Evolutionary conservation across 2,329 filamentous ascomycete genomes (phyloP), one percentile per base, ranked within the genome.

Genomic region (Apiospora malaysiana): DNA sequence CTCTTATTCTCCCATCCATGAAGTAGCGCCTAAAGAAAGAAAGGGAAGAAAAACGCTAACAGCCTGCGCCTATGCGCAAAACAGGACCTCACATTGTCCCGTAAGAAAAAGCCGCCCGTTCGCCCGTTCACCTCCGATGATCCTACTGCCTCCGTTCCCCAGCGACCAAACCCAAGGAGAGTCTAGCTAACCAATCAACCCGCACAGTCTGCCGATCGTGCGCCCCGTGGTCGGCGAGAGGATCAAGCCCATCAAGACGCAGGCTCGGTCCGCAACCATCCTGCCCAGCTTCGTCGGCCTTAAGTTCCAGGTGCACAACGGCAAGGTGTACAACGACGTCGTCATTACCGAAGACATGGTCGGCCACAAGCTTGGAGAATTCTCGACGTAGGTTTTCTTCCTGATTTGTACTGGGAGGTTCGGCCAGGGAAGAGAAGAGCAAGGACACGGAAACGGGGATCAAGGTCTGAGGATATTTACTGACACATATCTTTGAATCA

Each of bases 261-360:
- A 95, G 81, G 94, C 94, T 47, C 93, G 95, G 74, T 89, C 92
- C 70, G 95, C 95, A 43, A 97, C 94, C 7, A 96, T 98, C 77
- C 87, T 97, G 70, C 95, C 95, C 73, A 97, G 93, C 82, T 97
- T 97, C 80, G 94, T 98, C 69, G 94, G 94, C 18, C 85, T 97
- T 77, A 91, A 90, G 80, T 98, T 98, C 82, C 92, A 95, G 82
- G 89, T 98, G 72, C 92, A 98, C 85, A 97, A 97, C 81, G 95
- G 95, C 78, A 97, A 96, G 85, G 88, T 88, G 43, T 97, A 97
- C 82, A 84, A 92, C 76, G 93, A 96, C 76, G 87, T 97, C 70
- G 88, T 87, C 75, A 93, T 98, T 74, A 97, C 94, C 21, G 95
- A 97, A 81, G 93, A 97, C 78, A 98, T 98, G 95, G 95, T 98